phyloP scores from a whole-genome alignment of 2,329 filamentous ascomycete genomes.

The Ilyonectria destructans region DNA sequence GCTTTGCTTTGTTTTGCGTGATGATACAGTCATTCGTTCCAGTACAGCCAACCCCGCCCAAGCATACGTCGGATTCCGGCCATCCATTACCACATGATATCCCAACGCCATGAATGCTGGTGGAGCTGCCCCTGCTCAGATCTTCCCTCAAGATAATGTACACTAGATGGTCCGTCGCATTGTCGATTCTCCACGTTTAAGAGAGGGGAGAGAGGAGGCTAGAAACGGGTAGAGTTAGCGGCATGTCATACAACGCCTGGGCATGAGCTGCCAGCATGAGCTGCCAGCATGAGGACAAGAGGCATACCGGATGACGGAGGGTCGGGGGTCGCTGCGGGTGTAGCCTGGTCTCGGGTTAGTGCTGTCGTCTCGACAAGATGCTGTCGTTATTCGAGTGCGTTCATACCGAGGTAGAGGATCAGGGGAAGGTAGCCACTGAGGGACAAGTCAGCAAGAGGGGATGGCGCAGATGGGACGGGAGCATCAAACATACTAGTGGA shows the following conservation, averaged over 20 bases:
- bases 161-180: constrained; percentile 38
- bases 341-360: constrained; percentile 75
- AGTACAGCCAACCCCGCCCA: constrained; percentile 43
- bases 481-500: constrained; percentile 85
- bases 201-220: constrained; percentile 78
- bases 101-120: constrained; percentile 49
- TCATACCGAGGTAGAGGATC: constrained; percentile 93
- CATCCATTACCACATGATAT: constrained; percentile 39
- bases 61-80: constrained; percentile 38
- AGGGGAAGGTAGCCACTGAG: constrained; percentile 93
- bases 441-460: constrained; percentile 54
- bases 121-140: constrained; percentile 31
- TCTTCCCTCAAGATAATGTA: constrained; percentile 45
- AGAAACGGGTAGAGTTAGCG: neutral
- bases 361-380: constrained; percentile 25
- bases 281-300: neutral
- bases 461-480: neutral
- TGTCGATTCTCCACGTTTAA: constrained; percentile 55
- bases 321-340: constrained; percentile 93
- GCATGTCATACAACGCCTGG: constrained; percentile 42
- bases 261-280: neutral
- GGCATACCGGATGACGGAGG: constrained; percentile 75
- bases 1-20: constrained; percentile 28
- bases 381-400: constrained; percentile 42
- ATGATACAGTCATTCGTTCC: constrained; percentile 48